phyloP scores from a whole-genome alignment of 495 filamentous ascomycete genomes.

The Penicillium cataractarum region DNA sequence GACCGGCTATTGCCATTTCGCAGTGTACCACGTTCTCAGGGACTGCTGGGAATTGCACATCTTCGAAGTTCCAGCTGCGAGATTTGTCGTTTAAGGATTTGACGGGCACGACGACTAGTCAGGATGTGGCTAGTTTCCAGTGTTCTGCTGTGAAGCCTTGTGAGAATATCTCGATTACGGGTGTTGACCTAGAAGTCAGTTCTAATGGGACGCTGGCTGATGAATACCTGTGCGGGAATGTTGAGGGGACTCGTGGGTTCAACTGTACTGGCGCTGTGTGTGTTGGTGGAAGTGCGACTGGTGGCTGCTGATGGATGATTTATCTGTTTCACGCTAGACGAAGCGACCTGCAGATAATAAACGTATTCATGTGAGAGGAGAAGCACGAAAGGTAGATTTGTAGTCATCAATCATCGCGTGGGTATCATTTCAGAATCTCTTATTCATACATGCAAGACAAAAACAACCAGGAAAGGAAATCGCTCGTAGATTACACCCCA shows the following conservation, averaged over 20 bases:
- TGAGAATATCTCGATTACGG: slow-evolving; percentile 30
- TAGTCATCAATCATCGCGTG: slow-evolving; percentile 10
- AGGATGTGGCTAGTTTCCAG: slow-evolving; percentile 36
- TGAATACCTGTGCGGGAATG: slow-evolving; percentile 41
- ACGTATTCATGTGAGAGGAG: neutral
- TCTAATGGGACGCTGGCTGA: slow-evolving; percentile 25
- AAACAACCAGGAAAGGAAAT: neutral
- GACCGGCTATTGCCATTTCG: slow-evolving; percentile 37
- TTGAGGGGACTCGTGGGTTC: slow-evolving; percentile 34
- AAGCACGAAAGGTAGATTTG: neutral
- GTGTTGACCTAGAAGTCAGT: slow-evolving; percentile 24
- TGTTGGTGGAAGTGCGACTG: slow-evolving; percentile 35
- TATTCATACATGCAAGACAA: slow-evolving; percentile 6
- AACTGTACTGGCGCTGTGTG: slow-evolving; percentile 40
- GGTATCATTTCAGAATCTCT: slow-evolving; percentile 13
- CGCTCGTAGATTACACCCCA: neutral
- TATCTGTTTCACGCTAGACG: neutral
- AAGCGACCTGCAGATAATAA: neutral
- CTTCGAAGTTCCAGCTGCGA: slow-evolving; percentile 40
- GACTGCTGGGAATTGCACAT: slow-evolving; percentile 41
- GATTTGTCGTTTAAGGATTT: slow-evolving; percentile 31
- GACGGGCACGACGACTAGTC: slow-evolving; percentile 29
- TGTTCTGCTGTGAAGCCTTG: slow-evolving; percentile 44
- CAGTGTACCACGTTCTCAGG: slow-evolving; percentile 46
- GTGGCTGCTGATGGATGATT: slow-evolving; percentile 26